Evolutionary conservation across 140 eudicot genomes (phyloP).

Genomic region (Cichorium intybus): DNA sequence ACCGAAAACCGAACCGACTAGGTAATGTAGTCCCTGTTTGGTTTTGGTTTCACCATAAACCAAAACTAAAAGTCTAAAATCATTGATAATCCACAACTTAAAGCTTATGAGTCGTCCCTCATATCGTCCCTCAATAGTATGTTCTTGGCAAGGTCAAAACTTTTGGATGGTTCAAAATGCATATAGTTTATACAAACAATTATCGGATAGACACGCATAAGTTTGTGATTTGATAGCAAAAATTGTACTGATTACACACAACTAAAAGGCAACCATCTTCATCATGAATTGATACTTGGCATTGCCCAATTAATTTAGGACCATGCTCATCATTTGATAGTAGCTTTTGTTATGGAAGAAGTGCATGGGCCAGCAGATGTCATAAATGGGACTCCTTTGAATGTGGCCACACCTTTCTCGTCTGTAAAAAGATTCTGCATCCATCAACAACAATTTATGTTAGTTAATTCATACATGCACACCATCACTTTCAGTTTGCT

Average conservation of each 20-base stretch:
- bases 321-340: conserved; percentile 46
- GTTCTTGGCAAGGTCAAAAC: conserved; percentile 2
- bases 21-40: no score
- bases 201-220: background rate
- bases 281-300: no score
- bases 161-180: background rate
- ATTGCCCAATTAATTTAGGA: no score
- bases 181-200: conserved; percentile 20
- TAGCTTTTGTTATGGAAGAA: conserved; percentile 72
- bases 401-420: conserved; percentile 91
- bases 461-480: no score
- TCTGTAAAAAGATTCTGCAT: conserved; percentile 84
- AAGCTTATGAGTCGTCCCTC: no score
- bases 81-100: no score
- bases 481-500: background rate
- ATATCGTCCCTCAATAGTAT: no score
- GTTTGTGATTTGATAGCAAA: conserved; percentile 6
- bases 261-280: background rate
- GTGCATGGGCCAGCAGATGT: conserved; percentile 89
- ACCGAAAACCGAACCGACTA: no score
- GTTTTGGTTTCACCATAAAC: no score
- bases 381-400: conserved; percentile 86
- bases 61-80: no score
- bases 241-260: conserved; percentile 3
- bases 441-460: conserved; percentile 25